Conservation (phyloP, 176 grass and related monocot genomes). For the bread wheat (Triticum aestivum) region IWGSC_CS_RefSeq_v2.1 NC_057803.1:109783586-109784085, state of each 20-base stretch:
- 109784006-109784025: conserved; percentile 44
- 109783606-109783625: not conserved
- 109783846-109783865: conserved; percentile 97
- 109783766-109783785: not conserved
- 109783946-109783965: conserved; percentile 59
- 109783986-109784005: conserved; percentile 91
- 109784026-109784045: conserved; percentile 50
- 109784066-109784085: conserved; percentile 50
- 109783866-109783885: conserved; percentile 82
- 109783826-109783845: conserved; percentile 42
- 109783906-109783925: conserved; percentile 44
- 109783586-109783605: not conserved
- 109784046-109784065: conserved; percentile 70
- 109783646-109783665: not conserved
- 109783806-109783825: conserved; percentile 9
- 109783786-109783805: conserved; percentile 24
- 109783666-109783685: conserved; percentile 27
- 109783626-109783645: not conserved
- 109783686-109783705: conserved; percentile 39
- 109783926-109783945: conserved; percentile 61
- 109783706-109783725: conserved; percentile 23
- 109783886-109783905: conserved; percentile 75
- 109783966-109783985: conserved; percentile 35
- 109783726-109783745: conserved; percentile 17
- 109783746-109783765: conserved; percentile 14